These are phyloP conservation scores for Meyerozyma sp. DNA, from an alignment of 1,139 yeast species.

Conservation along the genomic window DNA sequence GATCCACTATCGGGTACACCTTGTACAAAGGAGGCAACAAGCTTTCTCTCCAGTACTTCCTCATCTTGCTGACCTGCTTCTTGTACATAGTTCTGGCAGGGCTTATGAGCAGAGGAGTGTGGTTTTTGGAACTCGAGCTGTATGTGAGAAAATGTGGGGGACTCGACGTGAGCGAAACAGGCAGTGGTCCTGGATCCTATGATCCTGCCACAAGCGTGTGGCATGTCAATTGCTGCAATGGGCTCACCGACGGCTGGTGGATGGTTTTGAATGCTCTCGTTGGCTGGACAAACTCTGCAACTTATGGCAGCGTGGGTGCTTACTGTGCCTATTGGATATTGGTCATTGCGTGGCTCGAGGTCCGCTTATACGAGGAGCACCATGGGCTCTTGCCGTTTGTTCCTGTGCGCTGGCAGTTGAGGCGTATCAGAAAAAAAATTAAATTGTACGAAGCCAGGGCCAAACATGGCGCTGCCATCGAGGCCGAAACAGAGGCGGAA, in stretches of 20 bases:
- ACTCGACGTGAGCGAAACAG: constrained; percentile 12
- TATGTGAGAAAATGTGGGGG: constrained; percentile 13
- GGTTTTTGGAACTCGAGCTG: constrained; percentile 13
- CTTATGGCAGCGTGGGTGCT: constrained; percentile 82
- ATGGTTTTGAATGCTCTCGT: constrained; percentile 36
- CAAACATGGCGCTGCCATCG: neutral
- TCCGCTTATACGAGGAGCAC: constrained; percentile 23
- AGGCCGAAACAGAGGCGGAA: neutral
- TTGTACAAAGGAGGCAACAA: constrained; percentile 13
- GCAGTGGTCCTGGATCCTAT: constrained; percentile 14
- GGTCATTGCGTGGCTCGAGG: constrained; percentile 36
- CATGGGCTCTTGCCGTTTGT: constrained; percentile 27
- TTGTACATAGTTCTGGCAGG: constrained; percentile 14
- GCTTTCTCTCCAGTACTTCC: constrained; percentile 13
- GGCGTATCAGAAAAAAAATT: constrained; percentile 15
- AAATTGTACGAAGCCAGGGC: constrained; percentile 1
- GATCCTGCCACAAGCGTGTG: constrained; percentile 12
- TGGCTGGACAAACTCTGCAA: constrained; percentile 96
- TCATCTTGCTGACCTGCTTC: constrained; percentile 13
- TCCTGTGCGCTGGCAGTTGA: constrained; percentile 20
- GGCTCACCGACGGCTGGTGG: constrained; percentile 15
- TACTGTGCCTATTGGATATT: constrained; percentile 74
- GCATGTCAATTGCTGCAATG: constrained; percentile 16
- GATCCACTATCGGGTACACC: constrained; percentile 10
- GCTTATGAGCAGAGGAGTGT: constrained; percentile 13